A percentile compares a stretch with the other conserved stretches of the same genome.
These are phyloP conservation scores for Syncephalastrum contaminatum DNA, from an alignment of 371 early-diverging fungal genomes.

Conservation along the genomic window DNA sequence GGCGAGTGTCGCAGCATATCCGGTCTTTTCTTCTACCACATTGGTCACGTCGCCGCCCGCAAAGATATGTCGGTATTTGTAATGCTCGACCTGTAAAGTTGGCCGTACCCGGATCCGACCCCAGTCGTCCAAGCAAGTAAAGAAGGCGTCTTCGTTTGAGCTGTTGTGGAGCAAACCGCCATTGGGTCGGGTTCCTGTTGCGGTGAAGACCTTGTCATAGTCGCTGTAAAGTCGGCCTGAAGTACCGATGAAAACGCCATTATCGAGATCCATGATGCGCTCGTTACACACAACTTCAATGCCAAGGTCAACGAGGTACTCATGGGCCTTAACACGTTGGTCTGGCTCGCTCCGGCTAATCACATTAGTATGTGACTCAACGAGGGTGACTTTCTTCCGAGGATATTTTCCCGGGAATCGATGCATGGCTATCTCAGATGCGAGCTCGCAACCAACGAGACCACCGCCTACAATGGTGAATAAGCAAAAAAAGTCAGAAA, in stretches of 20 bases:
- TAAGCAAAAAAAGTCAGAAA: conserved; percentile 13
- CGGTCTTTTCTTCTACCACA: conserved; percentile 60
- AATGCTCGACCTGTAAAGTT: conserved; percentile 63
- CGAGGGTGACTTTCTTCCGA: conserved; percentile 52
- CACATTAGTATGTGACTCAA: conserved; percentile 42
- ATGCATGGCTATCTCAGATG: conserved; percentile 53
- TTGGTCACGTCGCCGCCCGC: conserved; percentile 70
- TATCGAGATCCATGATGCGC: conserved; percentile 32
- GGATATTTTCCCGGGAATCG: conserved; percentile 32
- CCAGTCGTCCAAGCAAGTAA: conserved; percentile 26
- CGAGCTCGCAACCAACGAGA: conserved; percentile 67
- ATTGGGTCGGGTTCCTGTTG: conserved; percentile 43
- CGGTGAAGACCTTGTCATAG: conserved; percentile 36
- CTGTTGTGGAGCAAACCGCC: conserved; percentile 23
- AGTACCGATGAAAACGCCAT: conserved; percentile 23
- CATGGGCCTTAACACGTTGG: conserved; percentile 45
- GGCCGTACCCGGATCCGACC: conserved; percentile 54
- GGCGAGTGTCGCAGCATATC: conserved; percentile 56
- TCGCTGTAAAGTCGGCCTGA: conserved; percentile 31
- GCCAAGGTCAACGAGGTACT: conserved; percentile 55
- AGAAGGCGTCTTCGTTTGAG: conserved; percentile 9
- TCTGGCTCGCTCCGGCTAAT: conserved; percentile 35
- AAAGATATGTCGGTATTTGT: conserved; percentile 60
- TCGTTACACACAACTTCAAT: conserved; percentile 65
- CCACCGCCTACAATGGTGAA: conserved; percentile 59